These are phyloP conservation scores for Lumnitzera littorea DNA, from an alignment of 345 rosid genomes.

Conservation along the genomic window DNA sequence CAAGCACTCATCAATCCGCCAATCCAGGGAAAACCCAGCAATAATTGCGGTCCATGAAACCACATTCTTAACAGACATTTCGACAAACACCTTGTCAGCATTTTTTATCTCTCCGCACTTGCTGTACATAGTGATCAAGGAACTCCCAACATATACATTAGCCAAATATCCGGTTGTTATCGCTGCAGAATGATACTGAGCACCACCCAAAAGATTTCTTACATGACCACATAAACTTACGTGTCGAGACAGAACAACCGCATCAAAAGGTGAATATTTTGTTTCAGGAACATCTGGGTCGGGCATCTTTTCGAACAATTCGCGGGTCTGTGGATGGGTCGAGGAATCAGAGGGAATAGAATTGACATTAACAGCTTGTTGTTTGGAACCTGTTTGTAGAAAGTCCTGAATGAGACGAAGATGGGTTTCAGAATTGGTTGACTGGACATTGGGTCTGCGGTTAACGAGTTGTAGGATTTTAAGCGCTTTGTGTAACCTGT, in stretches of 20 bases:
- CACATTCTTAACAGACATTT: constrained; percentile 76
- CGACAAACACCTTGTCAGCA: constrained; percentile 58
- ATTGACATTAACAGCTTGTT: constrained; percentile 3
- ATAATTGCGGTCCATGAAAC: constrained; percentile 84
- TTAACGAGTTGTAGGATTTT: constrained; percentile 42
- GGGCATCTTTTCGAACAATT: constrained; percentile 26
- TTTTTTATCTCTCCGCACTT: constrained; percentile 29
- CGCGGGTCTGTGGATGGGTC: constrained; percentile 2
- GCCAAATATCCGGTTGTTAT: constrained; percentile 44
- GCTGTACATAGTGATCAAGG: constrained; percentile 46
- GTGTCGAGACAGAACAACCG: constrained; percentile 43
- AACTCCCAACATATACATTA: constrained; percentile 64
- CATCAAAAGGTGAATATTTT: constrained; percentile 17
- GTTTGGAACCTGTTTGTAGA: constrained; percentile 28
- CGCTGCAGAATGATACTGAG: constrained; percentile 53
- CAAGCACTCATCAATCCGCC: constrained; percentile 53
- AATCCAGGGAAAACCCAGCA: constrained; percentile 72
- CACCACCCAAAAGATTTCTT: constrained; percentile 41
- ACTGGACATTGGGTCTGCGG: constrained; percentile 14
- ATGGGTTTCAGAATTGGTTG: constrained; percentile 23
- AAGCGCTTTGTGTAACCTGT: constrained; percentile 35
- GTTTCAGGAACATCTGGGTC: constrained; percentile 13
- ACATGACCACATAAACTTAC: constrained; percentile 49
- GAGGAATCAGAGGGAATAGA: constrained; percentile 12
- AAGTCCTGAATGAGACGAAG: constrained; percentile 51